These are phyloP conservation scores for Isatis tinctoria DNA, from an alignment of 345 rosid species.

Conservation along the genomic window DNA sequence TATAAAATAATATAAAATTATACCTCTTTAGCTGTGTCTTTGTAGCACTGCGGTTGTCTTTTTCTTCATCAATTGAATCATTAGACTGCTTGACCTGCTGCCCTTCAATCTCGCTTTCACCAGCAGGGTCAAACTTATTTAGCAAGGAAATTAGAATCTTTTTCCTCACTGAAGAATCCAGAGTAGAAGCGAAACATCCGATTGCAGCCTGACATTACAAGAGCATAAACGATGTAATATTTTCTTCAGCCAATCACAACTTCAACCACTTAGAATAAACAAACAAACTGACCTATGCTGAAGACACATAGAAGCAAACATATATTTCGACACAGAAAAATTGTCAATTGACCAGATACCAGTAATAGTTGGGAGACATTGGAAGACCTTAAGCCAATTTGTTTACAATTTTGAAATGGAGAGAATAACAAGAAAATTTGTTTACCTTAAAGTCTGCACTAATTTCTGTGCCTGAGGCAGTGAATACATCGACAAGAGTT, in stretches of 20 bases:
- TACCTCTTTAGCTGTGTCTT: constrained; percentile 58
- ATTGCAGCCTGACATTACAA: constrained; percentile 66
- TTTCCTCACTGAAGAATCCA: constrained; percentile 64
- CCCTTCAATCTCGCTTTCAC: constrained; percentile 40
- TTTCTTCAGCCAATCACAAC: background rate
- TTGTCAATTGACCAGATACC: background rate
- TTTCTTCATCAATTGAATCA: constrained; percentile 36
- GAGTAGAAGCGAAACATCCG: constrained; percentile 75
- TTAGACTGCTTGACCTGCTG: constrained; percentile 23
- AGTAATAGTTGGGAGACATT: background rate
- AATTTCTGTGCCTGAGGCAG: constrained; percentile 45
- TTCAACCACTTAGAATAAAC: background rate
- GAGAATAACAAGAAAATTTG: constrained; percentile 1
- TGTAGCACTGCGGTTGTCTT: constrained; percentile 21
- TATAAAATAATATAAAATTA: background rate
- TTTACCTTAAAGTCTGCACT: constrained; percentile 65
- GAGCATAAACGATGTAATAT: constrained; percentile 4
- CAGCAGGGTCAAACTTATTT: constrained; percentile 51
- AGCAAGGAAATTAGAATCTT: constrained; percentile 52
- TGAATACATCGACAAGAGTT: constrained; percentile 53
- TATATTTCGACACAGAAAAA: background rate
- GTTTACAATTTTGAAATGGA: background rate
- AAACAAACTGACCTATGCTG: background rate
- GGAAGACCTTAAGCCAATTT: no score
- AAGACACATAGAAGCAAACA: background rate